These are phyloP conservation scores for Aspergillus sp. DNA, from an alignment of 2,329 filamentous ascomycete species.

Conservation along the genomic window DNA sequence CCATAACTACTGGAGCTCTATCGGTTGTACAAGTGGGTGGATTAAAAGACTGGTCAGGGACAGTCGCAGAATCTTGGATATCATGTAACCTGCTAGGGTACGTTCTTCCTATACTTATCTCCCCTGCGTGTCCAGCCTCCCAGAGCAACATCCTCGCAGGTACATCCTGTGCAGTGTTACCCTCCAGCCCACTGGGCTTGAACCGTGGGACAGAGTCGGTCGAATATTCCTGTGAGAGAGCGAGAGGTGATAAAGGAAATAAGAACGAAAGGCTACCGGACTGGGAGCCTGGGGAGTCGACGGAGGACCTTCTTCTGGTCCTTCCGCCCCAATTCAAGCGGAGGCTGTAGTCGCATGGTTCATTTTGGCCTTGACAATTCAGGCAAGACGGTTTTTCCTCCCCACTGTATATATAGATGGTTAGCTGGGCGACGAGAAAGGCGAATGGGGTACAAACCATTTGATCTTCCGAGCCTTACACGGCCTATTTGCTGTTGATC, in stretches of 20 bases:
- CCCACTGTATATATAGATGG: conserved; percentile 48
- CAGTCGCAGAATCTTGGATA: conserved; percentile 21
- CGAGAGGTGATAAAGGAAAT: conserved; percentile 16
- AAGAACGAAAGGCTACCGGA: conserved; percentile 24
- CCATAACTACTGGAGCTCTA: conserved; percentile 24
- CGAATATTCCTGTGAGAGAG: conserved; percentile 7
- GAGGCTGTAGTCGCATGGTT: conserved; percentile 78
- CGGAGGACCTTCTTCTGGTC: conserved; percentile 57
- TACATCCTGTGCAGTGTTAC: conserved; percentile 6
- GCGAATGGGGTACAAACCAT: conserved; percentile 51
- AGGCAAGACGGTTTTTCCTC: conserved; percentile 72
- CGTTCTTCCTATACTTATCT: conserved; percentile 17
- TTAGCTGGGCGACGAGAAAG: conserved; percentile 13
- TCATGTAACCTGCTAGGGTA: conserved; percentile 24
- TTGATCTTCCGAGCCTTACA: conserved; percentile 79
- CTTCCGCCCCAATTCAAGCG: conserved; percentile 78
- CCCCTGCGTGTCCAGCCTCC: conserved; percentile 13
- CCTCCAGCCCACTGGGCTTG: conserved; percentile 8
- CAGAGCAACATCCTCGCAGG: conserved; percentile 14
- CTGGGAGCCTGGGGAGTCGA: conserved; percentile 33
- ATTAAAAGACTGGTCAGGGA: conserved; percentile 19
- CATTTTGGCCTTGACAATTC: conserved; percentile 71
- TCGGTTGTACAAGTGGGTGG: conserved; percentile 17
- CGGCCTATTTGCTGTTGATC: conserved; percentile 53
- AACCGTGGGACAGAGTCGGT: conserved; percentile 1